Evolutionary conservation across 495 filamentous ascomycete genomes (phyloP).

Genomic region (Hypomontagnella submonticulosa): DNA sequence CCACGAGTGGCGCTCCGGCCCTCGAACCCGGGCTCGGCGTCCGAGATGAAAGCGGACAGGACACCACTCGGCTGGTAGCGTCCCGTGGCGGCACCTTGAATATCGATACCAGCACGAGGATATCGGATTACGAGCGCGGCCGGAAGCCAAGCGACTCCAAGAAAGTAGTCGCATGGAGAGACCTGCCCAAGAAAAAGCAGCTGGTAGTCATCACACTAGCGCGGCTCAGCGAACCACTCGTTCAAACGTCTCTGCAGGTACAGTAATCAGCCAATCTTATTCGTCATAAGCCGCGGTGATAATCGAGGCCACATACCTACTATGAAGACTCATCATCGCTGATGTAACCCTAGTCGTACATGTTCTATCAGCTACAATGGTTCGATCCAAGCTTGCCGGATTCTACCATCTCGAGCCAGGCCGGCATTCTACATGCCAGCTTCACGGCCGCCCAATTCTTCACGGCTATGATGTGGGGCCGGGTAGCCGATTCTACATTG

Average conservation of each 20-base stretch:
- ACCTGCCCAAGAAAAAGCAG: slow-evolving; percentile 79
- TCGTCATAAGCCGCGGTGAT: background rate
- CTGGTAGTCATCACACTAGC: slow-evolving; percentile 78
- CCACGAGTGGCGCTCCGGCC: background rate
- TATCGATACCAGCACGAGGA: slow-evolving; percentile 26
- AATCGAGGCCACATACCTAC: background rate
- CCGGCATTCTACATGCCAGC: slow-evolving; percentile 79
- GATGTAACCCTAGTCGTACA: slow-evolving; percentile 64
- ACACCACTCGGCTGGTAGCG: slow-evolving; percentile 24
- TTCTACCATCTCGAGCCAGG: slow-evolving; percentile 78
- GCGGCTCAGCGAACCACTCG: slow-evolving; percentile 80
- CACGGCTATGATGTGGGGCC: slow-evolving; percentile 87
- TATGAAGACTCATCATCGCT: slow-evolving; percentile 18
- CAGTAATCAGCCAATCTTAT: background rate
- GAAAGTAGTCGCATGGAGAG: slow-evolving; percentile 69
- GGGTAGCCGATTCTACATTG: slow-evolving; percentile 74
- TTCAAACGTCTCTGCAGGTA: slow-evolving; percentile 78
- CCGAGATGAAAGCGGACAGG: slow-evolving; percentile 30
- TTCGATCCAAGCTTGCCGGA: slow-evolving; percentile 72
- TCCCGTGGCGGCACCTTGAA: slow-evolving; percentile 33
- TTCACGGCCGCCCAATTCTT: slow-evolving; percentile 87
- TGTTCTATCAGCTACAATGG: slow-evolving; percentile 82
- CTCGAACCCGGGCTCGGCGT: slow-evolving; percentile 30
- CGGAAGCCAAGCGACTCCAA: slow-evolving; percentile 31
- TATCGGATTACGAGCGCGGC: slow-evolving; percentile 1